These are phyloP conservation scores for Rhodotorula sp. DNA, from an alignment of 1,284 basidiomycete species.

Conservation along the genomic window DNA sequence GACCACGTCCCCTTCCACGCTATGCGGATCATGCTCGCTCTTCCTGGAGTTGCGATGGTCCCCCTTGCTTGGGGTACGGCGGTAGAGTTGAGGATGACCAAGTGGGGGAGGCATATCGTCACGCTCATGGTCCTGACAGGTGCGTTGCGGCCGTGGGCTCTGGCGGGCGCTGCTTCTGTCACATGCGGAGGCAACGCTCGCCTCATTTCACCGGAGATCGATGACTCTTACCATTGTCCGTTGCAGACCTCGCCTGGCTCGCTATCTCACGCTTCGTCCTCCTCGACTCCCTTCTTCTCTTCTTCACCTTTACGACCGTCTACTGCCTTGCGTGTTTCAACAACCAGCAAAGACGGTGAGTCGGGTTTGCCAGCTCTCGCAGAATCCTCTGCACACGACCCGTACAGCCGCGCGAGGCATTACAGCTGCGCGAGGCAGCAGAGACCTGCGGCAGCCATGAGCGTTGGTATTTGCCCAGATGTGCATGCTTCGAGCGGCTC, in stretches of 20 bases:
- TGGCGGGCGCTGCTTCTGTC: too few relatives aligned
- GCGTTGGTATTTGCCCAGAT: too few relatives aligned
- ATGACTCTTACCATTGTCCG: not conserved
- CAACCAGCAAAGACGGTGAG: constrained; percentile 86
- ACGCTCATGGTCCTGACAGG: constrained; percentile 90
- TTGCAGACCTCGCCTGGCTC: constrained; percentile 91
- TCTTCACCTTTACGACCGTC: constrained; percentile 96
- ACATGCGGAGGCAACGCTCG: not conserved
- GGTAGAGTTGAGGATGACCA: constrained; percentile 89
- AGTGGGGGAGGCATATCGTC: constrained; percentile 83
- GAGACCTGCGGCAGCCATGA: too few relatives aligned
- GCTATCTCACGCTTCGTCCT: constrained; percentile 96
- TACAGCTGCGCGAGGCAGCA: too few relatives aligned
- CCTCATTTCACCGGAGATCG: not conserved
- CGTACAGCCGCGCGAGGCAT: too few relatives aligned
- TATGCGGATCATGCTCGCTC: constrained; percentile 92
- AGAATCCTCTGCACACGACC: not conserved
- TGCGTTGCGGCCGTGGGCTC: constrained; percentile 51
- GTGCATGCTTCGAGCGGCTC: not conserved
- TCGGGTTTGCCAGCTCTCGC: constrained; percentile 21
- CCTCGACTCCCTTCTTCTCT: constrained; percentile 94
- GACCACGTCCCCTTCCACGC: constrained; percentile 83
- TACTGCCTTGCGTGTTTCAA: constrained; percentile 96
- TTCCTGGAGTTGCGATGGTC: constrained; percentile 91
- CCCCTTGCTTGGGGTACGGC: constrained; percentile 95